Conservation (phyloP, 805 yeast genomes). For the Barnettozyma salicaria region DNA sequence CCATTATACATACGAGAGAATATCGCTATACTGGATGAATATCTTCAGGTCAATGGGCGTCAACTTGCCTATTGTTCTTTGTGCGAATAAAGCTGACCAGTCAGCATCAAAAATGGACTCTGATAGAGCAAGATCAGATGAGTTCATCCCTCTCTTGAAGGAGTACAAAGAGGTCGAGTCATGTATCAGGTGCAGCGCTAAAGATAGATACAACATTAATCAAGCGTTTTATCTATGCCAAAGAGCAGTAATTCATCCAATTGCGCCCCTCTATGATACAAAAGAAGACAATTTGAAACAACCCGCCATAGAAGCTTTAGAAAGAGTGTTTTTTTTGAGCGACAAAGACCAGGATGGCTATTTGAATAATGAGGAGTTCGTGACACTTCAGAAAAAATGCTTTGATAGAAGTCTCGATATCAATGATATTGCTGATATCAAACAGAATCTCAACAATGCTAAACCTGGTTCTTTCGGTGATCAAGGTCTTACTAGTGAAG, state of each 20-base stretch:
- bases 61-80: constrained; percentile 84
- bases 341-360: constrained; percentile 90
- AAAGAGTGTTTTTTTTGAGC: constrained; percentile 74
- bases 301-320: constrained; percentile 66
- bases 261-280: constrained; percentile 90
- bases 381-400: constrained; percentile 65
- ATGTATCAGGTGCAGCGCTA: constrained; percentile 84
- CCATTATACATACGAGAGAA: constrained; percentile 89
- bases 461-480: constrained; percentile 30
- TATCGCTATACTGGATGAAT: constrained; percentile 92
- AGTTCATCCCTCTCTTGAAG: constrained; percentile 75
- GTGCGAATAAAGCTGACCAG: constrained; percentile 74
- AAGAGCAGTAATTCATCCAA: constrained; percentile 86
- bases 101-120: constrained; percentile 34
- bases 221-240: constrained; percentile 93
- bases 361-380: constrained; percentile 64
- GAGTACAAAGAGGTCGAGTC: constrained; percentile 94
- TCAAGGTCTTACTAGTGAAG: constrained; percentile 63
- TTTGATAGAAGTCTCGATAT: constrained; percentile 55
- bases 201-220: constrained; percentile 74
- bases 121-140: constrained; percentile 55
- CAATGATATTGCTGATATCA: constrained; percentile 43
- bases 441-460: constrained; percentile 29
- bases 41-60: constrained; percentile 89
- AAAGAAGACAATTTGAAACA: constrained; percentile 80